Evolutionary conservation across 1,139 yeast genomes (phyloP).

Genomic region (Saccharomyces pastorianus): DNA sequence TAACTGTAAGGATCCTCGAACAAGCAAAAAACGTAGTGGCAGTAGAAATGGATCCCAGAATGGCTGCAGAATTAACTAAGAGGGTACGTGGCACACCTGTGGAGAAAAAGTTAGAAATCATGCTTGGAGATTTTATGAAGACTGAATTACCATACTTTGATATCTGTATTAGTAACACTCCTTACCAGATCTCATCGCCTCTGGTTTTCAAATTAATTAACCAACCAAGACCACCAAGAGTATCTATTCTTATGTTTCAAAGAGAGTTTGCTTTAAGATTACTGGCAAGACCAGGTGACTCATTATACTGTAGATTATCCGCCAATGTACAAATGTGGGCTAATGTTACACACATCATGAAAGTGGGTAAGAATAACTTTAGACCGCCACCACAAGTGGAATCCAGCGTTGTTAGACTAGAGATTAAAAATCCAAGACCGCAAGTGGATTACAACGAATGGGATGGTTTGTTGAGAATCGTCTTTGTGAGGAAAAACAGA

Average conservation of each 20-base stretch:
- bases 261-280: constrained; percentile 91
- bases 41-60: constrained; percentile 96
- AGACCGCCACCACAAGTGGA: constrained; percentile 99
- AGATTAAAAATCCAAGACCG: constrained; percentile 86
- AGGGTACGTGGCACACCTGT: constrained; percentile 95
- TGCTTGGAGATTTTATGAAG: constrained; percentile 93
- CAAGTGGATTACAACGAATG: constrained; percentile 87
- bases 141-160: constrained; percentile 93
- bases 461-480: constrained; percentile 90
- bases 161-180: constrained; percentile 93
- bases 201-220: constrained; percentile 84
- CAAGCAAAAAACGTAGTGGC: constrained; percentile 83
- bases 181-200: constrained; percentile 95
- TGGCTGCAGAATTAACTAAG: constrained; percentile 97
- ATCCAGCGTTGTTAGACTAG: constrained; percentile 89
- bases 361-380: constrained; percentile 92
- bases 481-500: constrained; percentile 87
- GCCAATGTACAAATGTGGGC: constrained; percentile 99
- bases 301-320: constrained; percentile 81
- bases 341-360: constrained; percentile 94
- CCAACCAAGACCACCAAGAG: constrained; percentile 91
- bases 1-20: constrained; percentile 86
- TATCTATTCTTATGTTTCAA: constrained; percentile 94
- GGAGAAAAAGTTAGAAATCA: constrained; percentile 81
- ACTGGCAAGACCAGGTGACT: constrained; percentile 91